phyloP scores from a whole-genome alignment of 768 basidiomycete species.

The Panaeolus cyanescens region DNA sequence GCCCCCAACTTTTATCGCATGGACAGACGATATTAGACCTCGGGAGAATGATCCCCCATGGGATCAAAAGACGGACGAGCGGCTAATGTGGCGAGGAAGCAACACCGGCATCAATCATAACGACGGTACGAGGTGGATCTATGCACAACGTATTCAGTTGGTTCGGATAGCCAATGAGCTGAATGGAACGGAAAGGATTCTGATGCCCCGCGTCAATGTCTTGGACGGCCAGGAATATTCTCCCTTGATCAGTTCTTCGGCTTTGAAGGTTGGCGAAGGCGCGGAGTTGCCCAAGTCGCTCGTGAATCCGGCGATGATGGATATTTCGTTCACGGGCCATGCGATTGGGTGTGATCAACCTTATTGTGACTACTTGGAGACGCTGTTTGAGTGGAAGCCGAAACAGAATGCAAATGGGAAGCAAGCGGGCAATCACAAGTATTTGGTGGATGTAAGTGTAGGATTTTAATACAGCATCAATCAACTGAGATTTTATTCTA shows the following conservation, averaged over 20 bases:
- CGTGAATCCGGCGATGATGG: slow-evolving; percentile 52
- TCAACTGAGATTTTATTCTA: not conserved
- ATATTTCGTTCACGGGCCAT: slow-evolving; percentile 53
- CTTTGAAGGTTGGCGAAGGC: slow-evolving; percentile 32
- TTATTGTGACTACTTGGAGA: slow-evolving; percentile 44
- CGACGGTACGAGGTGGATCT: slow-evolving; percentile 39
- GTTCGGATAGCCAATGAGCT: slow-evolving; percentile 38
- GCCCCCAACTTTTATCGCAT: slow-evolving; percentile 40
- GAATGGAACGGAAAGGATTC: slow-evolving; percentile 33
- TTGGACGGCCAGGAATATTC: slow-evolving; percentile 1
- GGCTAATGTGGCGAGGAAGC: slow-evolving; percentile 67
- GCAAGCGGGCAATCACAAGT: slow-evolving; percentile 57
- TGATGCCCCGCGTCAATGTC: slow-evolving; percentile 24
- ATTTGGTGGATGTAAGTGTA: slow-evolving; percentile 52
- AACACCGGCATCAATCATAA: slow-evolving; percentile 60
- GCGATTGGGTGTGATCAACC: slow-evolving; percentile 39
- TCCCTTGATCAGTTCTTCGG: not conserved
- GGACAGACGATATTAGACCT: slow-evolving; percentile 32
- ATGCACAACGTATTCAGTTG: slow-evolving; percentile 47
- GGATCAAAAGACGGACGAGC: slow-evolving; percentile 59
- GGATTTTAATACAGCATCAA: not conserved
- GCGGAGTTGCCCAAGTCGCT: slow-evolving; percentile 28
- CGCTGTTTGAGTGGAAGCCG: slow-evolving; percentile 48
- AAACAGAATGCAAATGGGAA: slow-evolving; percentile 30
- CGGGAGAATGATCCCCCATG: slow-evolving; percentile 54